Conservation (phyloP, 1,284 basidiomycete species). For the Ceratobasidium sp. region DNA sequence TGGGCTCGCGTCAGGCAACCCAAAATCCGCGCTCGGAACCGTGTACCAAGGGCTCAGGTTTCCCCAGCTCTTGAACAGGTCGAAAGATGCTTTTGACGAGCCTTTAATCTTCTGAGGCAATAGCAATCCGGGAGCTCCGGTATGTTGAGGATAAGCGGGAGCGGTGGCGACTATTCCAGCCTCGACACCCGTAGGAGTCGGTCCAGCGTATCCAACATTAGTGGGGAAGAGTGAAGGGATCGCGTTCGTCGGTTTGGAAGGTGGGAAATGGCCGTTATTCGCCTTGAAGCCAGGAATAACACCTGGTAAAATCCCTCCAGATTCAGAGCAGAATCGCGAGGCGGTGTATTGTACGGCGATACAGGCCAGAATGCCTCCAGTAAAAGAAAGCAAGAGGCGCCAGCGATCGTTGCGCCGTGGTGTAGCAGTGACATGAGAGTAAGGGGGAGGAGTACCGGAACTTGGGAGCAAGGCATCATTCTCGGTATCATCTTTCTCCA, state of each 20-base stretch:
- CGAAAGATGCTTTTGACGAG: slow-evolving; percentile 51
- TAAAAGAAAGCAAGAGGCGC: slow-evolving; percentile 35
- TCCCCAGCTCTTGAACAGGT: slow-evolving; percentile 62
- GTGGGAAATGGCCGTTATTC: slow-evolving; percentile 70
- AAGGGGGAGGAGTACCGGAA: neutral
- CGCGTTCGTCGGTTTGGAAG: slow-evolving; percentile 75
- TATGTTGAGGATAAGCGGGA: slow-evolving; percentile 79
- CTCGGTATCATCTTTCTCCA: slow-evolving; percentile 41
- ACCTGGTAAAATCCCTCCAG: neutral
- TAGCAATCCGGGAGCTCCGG: slow-evolving; percentile 73
- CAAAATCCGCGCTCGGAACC: slow-evolving; percentile 58
- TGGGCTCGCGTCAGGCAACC: slow-evolving; percentile 57
- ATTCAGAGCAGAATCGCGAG: slow-evolving; percentile 30
- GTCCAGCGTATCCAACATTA: slow-evolving; percentile 82
- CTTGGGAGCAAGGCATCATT: slow-evolving; percentile 29
- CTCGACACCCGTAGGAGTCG: slow-evolving; percentile 87
- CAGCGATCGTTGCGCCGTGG: slow-evolving; percentile 3
- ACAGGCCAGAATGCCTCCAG: slow-evolving; percentile 33
- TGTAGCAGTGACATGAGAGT: neutral
- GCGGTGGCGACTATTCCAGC: slow-evolving; percentile 82
- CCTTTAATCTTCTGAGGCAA: slow-evolving; percentile 57
- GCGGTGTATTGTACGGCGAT: slow-evolving; percentile 30
- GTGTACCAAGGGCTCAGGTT: slow-evolving; percentile 61
- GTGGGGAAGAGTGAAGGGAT: slow-evolving; percentile 78
- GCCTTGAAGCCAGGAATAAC: neutral